Percentiles rank a stretch among this genome's conserved stretches.
Conservation (phyloP, 148 eudicot genomes). For the Linanthus parryae region DNA sequence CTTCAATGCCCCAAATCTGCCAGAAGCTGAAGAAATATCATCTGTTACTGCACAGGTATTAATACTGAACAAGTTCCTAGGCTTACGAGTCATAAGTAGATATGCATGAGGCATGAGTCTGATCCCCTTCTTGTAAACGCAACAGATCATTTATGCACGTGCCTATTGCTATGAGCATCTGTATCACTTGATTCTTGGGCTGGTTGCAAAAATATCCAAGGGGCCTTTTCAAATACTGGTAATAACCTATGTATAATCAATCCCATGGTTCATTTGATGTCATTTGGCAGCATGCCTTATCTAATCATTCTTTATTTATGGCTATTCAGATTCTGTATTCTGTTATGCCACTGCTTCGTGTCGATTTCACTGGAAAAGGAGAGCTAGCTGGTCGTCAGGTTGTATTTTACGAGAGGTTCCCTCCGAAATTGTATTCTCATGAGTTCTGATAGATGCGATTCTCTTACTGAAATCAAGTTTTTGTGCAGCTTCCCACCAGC, state of each 20-base stretch:
- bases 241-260: slow-evolving; percentile 7
- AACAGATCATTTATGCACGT: slow-evolving; percentile 90
- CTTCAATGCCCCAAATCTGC: slow-evolving; percentile 91
- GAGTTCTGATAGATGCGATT: too few relatives aligned
- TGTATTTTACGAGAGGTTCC: too few relatives aligned
- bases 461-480: too few relatives aligned
- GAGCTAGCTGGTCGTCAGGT: slow-evolving; percentile 99
- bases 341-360: slow-evolving; percentile 84
- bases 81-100: too few relatives aligned
- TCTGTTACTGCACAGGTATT: too few relatives aligned
- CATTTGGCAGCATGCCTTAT: too few relatives aligned
- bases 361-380: slow-evolving; percentile 95
- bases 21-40: slow-evolving; percentile 95
- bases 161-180: slow-evolving; percentile 99
- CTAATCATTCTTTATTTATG: not conserved
- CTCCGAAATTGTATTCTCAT: too few relatives aligned
- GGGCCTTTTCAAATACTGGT: slow-evolving; percentile 93
- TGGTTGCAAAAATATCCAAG: slow-evolving; percentile 97
- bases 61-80: too few relatives aligned
- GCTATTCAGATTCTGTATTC: slow-evolving; percentile 75
- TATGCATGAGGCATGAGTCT: too few relatives aligned
- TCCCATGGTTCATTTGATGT: too few relatives aligned
- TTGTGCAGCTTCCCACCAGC: too few relatives aligned
- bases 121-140: not conserved
- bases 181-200: slow-evolving; percentile 85